Conservation (phyloP, 2,329 filamentous ascomycete species). For the Aspergillus aculeatus region DNA sequence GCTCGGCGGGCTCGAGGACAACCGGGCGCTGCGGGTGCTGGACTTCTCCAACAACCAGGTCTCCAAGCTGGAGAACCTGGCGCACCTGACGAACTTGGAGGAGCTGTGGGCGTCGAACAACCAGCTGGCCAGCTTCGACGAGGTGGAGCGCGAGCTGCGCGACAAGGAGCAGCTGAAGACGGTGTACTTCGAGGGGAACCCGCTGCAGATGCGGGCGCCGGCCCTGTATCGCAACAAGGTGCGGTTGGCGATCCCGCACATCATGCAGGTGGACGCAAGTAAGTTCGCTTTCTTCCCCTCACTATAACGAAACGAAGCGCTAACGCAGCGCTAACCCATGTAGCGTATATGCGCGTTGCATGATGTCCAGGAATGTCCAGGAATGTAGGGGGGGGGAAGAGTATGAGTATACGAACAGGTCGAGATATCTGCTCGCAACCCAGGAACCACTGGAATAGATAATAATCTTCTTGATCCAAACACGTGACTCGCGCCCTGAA, state of each 20-base stretch:
- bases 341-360: slow-evolving; percentile 33
- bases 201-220: slow-evolving; percentile 74
- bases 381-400: not conserved
- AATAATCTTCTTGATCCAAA: not conserved
- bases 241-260: slow-evolving; percentile 77
- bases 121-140: slow-evolving; percentile 72
- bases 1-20: slow-evolving; percentile 69
- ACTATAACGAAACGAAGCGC: not conserved
- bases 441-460: not conserved
- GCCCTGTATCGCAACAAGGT: slow-evolving; percentile 94
- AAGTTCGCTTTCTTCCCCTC: slow-evolving; percentile 24
- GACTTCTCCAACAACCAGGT: slow-evolving; percentile 91
- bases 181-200: slow-evolving; percentile 96
- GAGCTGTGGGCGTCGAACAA: slow-evolving; percentile 97
- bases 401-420: not conserved
- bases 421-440: not conserved
- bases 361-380: not conserved
- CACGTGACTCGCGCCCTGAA: too few species aligned
- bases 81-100: slow-evolving; percentile 68
- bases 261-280: slow-evolving; percentile 97
- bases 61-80: slow-evolving; percentile 69
- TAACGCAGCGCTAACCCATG: slow-evolving; percentile 7
- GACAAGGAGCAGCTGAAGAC: slow-evolving; percentile 81
- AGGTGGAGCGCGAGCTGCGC: slow-evolving; percentile 71
- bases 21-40: slow-evolving; percentile 68